Base-by-base conservation (phyloP, 2,329 filamentous ascomycete genomes). In the Epichloe festucae region DNA sequence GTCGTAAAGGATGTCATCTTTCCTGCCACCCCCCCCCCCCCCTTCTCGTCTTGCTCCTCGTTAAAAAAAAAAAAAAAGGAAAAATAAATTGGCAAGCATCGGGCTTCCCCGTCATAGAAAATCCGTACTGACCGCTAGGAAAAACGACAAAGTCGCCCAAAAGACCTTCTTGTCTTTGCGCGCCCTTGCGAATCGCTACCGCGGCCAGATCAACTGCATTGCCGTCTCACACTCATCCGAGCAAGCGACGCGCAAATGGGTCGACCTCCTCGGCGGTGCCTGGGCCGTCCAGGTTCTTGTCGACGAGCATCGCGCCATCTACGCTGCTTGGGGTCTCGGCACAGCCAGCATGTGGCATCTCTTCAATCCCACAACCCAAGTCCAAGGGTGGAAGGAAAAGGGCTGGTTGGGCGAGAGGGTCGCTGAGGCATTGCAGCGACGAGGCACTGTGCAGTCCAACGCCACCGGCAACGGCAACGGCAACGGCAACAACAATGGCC, bases 261-360 rank as follows among this genome's bases (percentile, higher is more conserved):
- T 79, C 45, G 74, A 77, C 55, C 67, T 79, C 17, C 63, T 82
- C 12, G 78, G 78, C 60, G 78, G 78, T 53, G 67, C 75, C 14
- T 78, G 78, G 74, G 73, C 71, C 61, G 70, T 81, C 34, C 70
- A 76, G 55, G 63, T 82, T 3, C 62, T 82, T 52, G 64, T 80
- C 52, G 78, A 82, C 64, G 72, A 78, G 58, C 72, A 75, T 53
- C 73, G 78, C 53, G 70, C 74, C 54, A 59, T 80, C 38, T 82
- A 82, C 58, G 76, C 78, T 2, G 71, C 75, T 11, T 82, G 77
- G 77, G 79, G 79, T 2, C 67, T 82, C 4, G 78, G 78, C 0
- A 61, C 75, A 5, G 72, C 71, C 23, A 68, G 61, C 46, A 63
- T 73, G 47, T 77, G 74, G 74, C 73, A 72, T 60, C 70, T 77